Evolutionary conservation across 306 rosid species (phyloP), one percentile per base, ranked within the genome.

Genomic region (Rosa chinensis): DNA sequence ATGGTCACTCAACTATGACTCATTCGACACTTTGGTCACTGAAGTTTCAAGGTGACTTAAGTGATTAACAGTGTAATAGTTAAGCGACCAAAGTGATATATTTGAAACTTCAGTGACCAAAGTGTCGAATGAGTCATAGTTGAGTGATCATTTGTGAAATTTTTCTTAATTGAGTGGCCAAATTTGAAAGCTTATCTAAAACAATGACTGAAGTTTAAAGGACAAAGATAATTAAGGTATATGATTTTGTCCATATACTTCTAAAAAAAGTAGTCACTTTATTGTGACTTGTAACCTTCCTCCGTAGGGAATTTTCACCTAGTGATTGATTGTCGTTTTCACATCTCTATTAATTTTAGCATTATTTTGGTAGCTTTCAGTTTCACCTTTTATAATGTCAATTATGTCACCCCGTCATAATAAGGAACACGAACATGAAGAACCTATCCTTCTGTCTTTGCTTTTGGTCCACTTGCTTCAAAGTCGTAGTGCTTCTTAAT

Each of bases 101-200:
- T 25, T 25, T 25, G 25, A 25, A 25, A 25, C 25, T 25, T 25
- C 25, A 25, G 25, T 25, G 0, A 25, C 25, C 25, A 25, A 25
- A 25, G 25, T 25, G 25, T 25, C 25, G 25, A 25, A 25, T 25
- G 25, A 25, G 25, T 25, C 25, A 25, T 25, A 25, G 25, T 25
- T 25, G 25, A 25, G 28, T 25, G 28, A 25, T 1, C 28, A 25
- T 25, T 25, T 25, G 28, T 25, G 28, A 25, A 25, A 25, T 25
- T 25, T 25, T 25, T 25, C 28, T 1, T 25, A 7, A 25, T 32
- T 3, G 77, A 73, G 66, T 73, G 76, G 64, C 9, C 63, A 35
- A 73, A 73, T 52, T 10, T 52, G 77, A 73, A 52, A 73, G 66
- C 35, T 35, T 73, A 73, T 73, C 66, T 73, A 25, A 32, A 55